These are phyloP conservation scores for Myochromella boudieri DNA, from an alignment of 768 basidiomycete species.

Conservation along the genomic window DNA sequence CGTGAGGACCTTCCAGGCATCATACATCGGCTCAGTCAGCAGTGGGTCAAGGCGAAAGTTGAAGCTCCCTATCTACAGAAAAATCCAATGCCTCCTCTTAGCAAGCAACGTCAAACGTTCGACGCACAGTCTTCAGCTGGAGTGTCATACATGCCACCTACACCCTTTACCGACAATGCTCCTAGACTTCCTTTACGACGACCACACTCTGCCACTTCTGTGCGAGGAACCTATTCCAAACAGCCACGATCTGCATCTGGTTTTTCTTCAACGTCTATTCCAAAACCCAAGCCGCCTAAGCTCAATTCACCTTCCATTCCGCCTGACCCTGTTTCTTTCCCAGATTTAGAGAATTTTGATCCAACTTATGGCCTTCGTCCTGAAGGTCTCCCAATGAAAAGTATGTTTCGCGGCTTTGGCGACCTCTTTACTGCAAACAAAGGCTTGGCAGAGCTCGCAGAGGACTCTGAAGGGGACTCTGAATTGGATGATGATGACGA, in stretches of 20 bases:
- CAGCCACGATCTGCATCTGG: constrained; percentile 44
- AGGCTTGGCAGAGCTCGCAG: constrained; percentile 78
- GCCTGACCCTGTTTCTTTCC: constrained; percentile 28
- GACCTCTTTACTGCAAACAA: constrained; percentile 67
- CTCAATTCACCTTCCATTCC: constrained; percentile 22
- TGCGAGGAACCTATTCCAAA: constrained; percentile 14
- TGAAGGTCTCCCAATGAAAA: constrained; percentile 85
- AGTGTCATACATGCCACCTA: constrained; percentile 21
- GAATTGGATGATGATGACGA: constrained; percentile 35
- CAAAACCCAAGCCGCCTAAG: constrained; percentile 19
- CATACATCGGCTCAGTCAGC: constrained; percentile 93
- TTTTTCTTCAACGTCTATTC: constrained; percentile 25
- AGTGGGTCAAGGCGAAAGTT: constrained; percentile 93
- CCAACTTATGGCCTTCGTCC: constrained; percentile 95
- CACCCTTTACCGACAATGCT: constrained; percentile 6
- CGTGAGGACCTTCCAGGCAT: constrained; percentile 95
- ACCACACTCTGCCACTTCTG: constrained; percentile 11
- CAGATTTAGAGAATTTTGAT: constrained; percentile 82
- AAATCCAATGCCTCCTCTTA: constrained; percentile 37
- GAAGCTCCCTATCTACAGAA: constrained; percentile 85
- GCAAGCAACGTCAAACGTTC: constrained; percentile 24
- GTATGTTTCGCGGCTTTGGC: constrained; percentile 76
- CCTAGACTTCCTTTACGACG: constrained; percentile 6
- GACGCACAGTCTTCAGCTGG: constrained; percentile 47
- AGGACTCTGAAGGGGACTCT: constrained; percentile 53